These are phyloP conservation scores for Phyllosticta paracitricarpa DNA, from an alignment of 2,329 filamentous ascomycete species.

Conservation along the genomic window DNA sequence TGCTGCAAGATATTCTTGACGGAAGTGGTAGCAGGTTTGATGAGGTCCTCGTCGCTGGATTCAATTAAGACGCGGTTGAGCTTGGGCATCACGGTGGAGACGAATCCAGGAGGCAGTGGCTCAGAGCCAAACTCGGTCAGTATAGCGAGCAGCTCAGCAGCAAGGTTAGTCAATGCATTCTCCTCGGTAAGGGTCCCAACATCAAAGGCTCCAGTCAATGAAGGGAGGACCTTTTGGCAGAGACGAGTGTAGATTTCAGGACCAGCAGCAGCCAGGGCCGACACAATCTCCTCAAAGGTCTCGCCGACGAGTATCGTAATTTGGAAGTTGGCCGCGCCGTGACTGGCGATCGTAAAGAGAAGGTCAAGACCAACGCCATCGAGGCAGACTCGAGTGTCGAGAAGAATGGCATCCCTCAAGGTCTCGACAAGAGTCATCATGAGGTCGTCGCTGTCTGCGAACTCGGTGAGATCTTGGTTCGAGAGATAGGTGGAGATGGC, in stretches of 20 bases:
- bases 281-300: slow-evolving; percentile 80
- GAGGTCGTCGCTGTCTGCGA: slow-evolving; percentile 83
- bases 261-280: slow-evolving; percentile 53
- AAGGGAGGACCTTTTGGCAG: slow-evolving; percentile 78
- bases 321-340: slow-evolving; percentile 84
- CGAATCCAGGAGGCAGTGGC: slow-evolving; percentile 78
- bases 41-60: slow-evolving; percentile 76
- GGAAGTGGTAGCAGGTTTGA: slow-evolving; percentile 75
- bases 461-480: slow-evolving; percentile 68
- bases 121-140: slow-evolving; percentile 74
- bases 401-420: slow-evolving; percentile 68
- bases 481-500: slow-evolving; percentile 64
- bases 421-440: slow-evolving; percentile 84
- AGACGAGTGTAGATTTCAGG: slow-evolving; percentile 64
- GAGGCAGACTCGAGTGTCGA: slow-evolving; percentile 67
- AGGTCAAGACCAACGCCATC: slow-evolving; percentile 68
- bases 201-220: slow-evolving; percentile 80
- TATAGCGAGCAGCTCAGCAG: slow-evolving; percentile 71
- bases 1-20: slow-evolving; percentile 85
- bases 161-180: slow-evolving; percentile 74
- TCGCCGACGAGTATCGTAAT: slow-evolving; percentile 80
- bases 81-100: slow-evolving; percentile 78
- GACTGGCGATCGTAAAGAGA: slow-evolving; percentile 80
- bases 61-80: slow-evolving; percentile 72
- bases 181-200: slow-evolving; percentile 78